phyloP scores from a whole-genome alignment of 805 yeast species.

The Wickerhamiella azymoides region DNA sequence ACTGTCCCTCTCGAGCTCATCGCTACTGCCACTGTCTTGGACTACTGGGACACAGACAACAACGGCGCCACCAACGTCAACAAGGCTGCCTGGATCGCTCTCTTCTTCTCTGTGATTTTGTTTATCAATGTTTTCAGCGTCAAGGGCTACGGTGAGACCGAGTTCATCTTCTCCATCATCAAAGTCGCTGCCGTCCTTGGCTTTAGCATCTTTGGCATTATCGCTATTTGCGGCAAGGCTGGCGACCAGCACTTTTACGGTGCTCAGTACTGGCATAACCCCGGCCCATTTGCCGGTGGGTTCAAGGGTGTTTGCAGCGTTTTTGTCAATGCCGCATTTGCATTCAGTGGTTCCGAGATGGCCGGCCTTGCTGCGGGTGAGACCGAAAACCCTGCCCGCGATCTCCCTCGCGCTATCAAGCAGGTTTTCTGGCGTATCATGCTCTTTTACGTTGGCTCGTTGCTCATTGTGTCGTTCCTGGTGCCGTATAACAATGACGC shows the following conservation, averaged over 20 bases:
- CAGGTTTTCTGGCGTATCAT: constrained; percentile 71
- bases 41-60: constrained; percentile 40
- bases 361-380: constrained; percentile 65
- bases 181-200: constrained; percentile 41
- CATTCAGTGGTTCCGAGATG: constrained; percentile 62
- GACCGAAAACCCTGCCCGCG: constrained; percentile 47
- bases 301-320: constrained; percentile 54
- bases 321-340: constrained; percentile 58
- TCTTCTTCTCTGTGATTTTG: constrained; percentile 34
- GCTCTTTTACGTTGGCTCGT: constrained; percentile 47
- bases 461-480: constrained; percentile 44
- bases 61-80: constrained; percentile 37
- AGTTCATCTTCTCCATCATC: constrained; percentile 37
- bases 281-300: constrained; percentile 44
- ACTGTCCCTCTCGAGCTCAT: constrained; percentile 47
- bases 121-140: constrained; percentile 37
- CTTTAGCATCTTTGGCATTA: constrained; percentile 39
- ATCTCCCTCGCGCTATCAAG: constrained; percentile 59
- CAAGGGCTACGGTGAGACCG: constrained; percentile 45
- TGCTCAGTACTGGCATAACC: constrained; percentile 27
- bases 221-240: constrained; percentile 45
- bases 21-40: constrained; percentile 39
- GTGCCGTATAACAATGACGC: constrained; percentile 46
- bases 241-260: constrained; percentile 41
- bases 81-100: constrained; percentile 36